Evolutionary conservation across 208 protist genomes (phyloP), one percentile per base, ranked within the genome.

Genomic region (Kentomonas sorsogonicus): DNA sequence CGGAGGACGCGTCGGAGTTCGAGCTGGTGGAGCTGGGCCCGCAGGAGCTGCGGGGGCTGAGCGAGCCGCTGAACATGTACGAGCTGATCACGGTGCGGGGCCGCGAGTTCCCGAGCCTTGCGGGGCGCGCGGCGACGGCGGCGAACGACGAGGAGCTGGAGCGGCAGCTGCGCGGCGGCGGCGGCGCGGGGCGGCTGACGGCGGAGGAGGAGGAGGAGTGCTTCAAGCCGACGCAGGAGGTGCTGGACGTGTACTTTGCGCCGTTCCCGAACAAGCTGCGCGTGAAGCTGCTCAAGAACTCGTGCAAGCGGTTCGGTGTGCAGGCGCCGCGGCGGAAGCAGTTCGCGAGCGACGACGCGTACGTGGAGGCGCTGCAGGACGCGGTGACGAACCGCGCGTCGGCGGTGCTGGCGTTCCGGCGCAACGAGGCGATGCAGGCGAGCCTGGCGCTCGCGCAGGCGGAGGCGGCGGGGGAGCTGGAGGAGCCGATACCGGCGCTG

Each of bases 161-260:
- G 4, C 18, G 26, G 3, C n/a, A 15, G 3, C 16, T 53, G 23
- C n/a, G 46, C 23, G 54, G 58, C 20, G 60, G 13, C 11, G 60
- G 60, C 15, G 50, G 27, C 16, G 16, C 20, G 3, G 39, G 20
- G 11, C 41, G 44, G 23, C 18, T 20, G 57, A 58, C 43, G 39
- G 30, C 39, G 25, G 48, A 45, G 26, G 23, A 53, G 36, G 53
- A 41, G 16, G 53, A 47, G 13, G 54, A 29, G 26, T 23, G 6
- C 27, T 34, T 20, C 34, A 33, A 40, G 15, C 41, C 55, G 3
- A 40, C 63, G 33, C 34, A 27, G 33, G 57, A 69, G 23, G 48
- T 70, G 20, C 41, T 75, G 38, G 58, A 63, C 40, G 63, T 75
- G 39, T 65, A 69, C 48, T 75, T 70, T 30, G 59, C 57, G 39